Conservation (phyloP, 2,329 filamentous ascomycete genomes). For the Cladosporium sp. region DNA sequence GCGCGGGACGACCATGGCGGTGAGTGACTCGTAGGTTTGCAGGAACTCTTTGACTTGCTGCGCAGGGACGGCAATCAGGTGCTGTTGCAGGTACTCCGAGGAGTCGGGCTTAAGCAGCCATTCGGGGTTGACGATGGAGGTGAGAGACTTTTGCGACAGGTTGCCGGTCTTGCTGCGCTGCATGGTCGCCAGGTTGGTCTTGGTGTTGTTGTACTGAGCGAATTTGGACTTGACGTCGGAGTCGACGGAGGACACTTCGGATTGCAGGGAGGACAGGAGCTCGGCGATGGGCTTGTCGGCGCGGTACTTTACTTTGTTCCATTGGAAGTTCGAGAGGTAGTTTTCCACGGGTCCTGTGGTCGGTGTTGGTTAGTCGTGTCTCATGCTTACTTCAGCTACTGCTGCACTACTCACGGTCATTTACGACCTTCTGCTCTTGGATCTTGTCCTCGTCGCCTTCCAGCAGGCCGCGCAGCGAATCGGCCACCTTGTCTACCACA, state of each 20-base stretch:
- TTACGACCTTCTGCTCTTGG: slow-evolving; percentile 85
- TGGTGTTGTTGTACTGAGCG: slow-evolving; percentile 89
- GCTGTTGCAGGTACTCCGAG: slow-evolving; percentile 95
- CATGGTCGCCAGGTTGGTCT: slow-evolving; percentile 71
- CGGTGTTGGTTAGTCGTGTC: slow-evolving; percentile 1
- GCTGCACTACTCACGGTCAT: slow-evolving; percentile 70
- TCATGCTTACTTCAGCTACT: neutral
- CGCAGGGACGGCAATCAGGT: slow-evolving; percentile 84
- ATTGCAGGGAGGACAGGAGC: slow-evolving; percentile 83
- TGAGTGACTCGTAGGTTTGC: slow-evolving; percentile 81
- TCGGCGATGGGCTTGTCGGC: slow-evolving; percentile 87
- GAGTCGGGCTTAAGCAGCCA: slow-evolving; percentile 72
- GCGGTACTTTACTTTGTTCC: slow-evolving; percentile 98
- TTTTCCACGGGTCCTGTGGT: slow-evolving; percentile 85
- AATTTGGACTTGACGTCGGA: slow-evolving; percentile 95
- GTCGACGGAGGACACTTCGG: slow-evolving; percentile 89
- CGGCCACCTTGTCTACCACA: slow-evolving; percentile 84
- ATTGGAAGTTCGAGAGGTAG: slow-evolving; percentile 84
- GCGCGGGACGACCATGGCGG: slow-evolving; percentile 90
- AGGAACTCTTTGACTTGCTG: slow-evolving; percentile 83
- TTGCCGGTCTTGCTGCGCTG: slow-evolving; percentile 93
- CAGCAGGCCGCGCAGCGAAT: slow-evolving; percentile 79
- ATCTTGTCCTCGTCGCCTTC: slow-evolving; percentile 82
- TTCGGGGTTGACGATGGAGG: slow-evolving; percentile 77
- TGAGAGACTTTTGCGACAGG: slow-evolving; percentile 87